A percentile compares a stretch with the other conserved stretches of the same genome.
phyloP scores from a whole-genome alignment of 2,329 filamentous ascomycete genomes.

The Aspergillus oerlinghausenensis region DNA sequence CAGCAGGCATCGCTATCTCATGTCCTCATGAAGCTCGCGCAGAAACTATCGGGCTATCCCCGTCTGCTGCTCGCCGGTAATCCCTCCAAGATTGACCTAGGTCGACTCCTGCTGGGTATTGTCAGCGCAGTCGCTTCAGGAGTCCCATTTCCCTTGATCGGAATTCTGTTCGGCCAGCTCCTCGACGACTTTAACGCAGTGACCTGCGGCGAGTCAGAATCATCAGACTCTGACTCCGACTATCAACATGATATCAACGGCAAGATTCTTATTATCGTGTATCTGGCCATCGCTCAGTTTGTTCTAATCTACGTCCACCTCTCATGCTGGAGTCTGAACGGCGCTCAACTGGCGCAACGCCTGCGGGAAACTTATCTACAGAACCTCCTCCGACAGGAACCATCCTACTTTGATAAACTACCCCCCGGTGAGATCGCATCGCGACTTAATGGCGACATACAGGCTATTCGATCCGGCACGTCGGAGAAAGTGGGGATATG shows the following conservation, averaged over 20 bases:
- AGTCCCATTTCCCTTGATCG: slow-evolving; percentile 39
- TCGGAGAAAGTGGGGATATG: slow-evolving; percentile 67
- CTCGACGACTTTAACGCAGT: slow-evolving; percentile 37
- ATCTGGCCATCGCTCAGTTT: slow-evolving; percentile 61
- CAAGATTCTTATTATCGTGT: slow-evolving; percentile 59
- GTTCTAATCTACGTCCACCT: slow-evolving; percentile 61
- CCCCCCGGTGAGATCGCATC: slow-evolving; percentile 60
- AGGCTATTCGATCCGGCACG: slow-evolving; percentile 62
- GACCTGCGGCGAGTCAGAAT: slow-evolving; percentile 19
- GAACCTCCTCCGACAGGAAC: slow-evolving; percentile 57
- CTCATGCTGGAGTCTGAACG: slow-evolving; percentile 60
- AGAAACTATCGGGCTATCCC: slow-evolving; percentile 32
- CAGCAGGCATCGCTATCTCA: neutral
- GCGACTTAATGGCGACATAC: slow-evolving; percentile 61
- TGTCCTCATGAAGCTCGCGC: slow-evolving; percentile 23
- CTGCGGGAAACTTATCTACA: slow-evolving; percentile 58
- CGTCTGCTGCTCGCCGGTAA: slow-evolving; percentile 35
- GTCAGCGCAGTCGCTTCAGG: slow-evolving; percentile 32
- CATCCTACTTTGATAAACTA: slow-evolving; percentile 60
- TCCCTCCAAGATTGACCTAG: slow-evolving; percentile 29
- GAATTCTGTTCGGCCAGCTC: slow-evolving; percentile 38
- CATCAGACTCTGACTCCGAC: slow-evolving; percentile 12
- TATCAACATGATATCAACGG: slow-evolving; percentile 34
- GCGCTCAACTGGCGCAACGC: slow-evolving; percentile 59
- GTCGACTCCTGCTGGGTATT: slow-evolving; percentile 24